phyloP scores from a whole-genome alignment of 1,139 yeast genomes.

The Lodderomyces theae region DNA sequence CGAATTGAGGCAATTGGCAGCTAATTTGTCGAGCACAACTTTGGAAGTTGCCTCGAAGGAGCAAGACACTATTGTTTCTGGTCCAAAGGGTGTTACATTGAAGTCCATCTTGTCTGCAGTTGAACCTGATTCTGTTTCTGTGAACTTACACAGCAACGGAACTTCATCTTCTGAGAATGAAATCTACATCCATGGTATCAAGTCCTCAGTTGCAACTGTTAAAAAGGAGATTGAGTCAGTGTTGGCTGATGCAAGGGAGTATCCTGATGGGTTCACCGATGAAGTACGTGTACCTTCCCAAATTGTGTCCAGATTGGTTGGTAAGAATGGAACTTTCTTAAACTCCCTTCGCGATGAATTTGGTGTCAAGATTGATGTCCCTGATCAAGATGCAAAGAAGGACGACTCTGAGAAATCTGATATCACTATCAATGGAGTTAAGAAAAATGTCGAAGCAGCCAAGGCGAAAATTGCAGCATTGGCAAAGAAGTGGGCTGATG shows the following conservation, averaged over 20 bases:
- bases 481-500: conserved; percentile 83
- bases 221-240: conserved; percentile 52
- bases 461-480: conserved; percentile 55
- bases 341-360: conserved; percentile 71
- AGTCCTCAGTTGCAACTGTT: conserved; percentile 53
- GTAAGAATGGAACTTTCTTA: conserved; percentile 79
- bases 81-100: conserved; percentile 58
- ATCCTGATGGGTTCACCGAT: conserved; percentile 56
- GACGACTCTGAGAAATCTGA: conserved; percentile 49
- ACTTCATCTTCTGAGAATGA: conserved; percentile 49
- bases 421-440: conserved; percentile 70
- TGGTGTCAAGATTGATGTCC: conserved; percentile 74
- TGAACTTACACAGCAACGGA: conserved; percentile 41
- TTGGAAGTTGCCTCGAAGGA: conserved; percentile 53
- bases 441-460: conserved; percentile 77
- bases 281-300: conserved; percentile 62
- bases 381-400: conserved; percentile 25
- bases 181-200: conserved; percentile 61
- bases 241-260: conserved; percentile 63
- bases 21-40: conserved; percentile 49
- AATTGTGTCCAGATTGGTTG: conserved; percentile 78
- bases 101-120: conserved; percentile 44
- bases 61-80: conserved; percentile 58
- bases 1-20: conserved; percentile 57
- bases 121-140: conserved; percentile 37